Conservation (phyloP, 1,139 yeast species). For the Diutina catenulata region DNA sequence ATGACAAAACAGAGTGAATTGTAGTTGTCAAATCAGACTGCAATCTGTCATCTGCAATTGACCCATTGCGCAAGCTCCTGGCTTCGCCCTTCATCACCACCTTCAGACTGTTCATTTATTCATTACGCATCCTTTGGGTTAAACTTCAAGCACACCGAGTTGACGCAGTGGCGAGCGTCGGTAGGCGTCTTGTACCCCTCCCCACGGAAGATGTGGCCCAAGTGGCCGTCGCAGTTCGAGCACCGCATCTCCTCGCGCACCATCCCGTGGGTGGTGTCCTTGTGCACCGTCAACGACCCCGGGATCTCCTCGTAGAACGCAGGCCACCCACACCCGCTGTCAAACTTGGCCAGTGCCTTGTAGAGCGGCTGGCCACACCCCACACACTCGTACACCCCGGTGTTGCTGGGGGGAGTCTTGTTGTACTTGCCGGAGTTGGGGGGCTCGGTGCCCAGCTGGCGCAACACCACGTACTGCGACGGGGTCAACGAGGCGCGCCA, state of each 20-base stretch:
- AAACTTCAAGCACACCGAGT: constrained; percentile 65
- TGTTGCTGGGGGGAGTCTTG: constrained; percentile 26
- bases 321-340: constrained; percentile 97
- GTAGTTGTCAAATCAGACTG: too few species aligned
- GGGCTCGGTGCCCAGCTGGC: constrained; percentile 76
- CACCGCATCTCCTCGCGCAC: constrained; percentile 82
- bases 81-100: too few species aligned
- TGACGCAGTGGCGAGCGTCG: constrained; percentile 90
- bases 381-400: constrained; percentile 72
- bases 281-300: constrained; percentile 51
- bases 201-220: constrained; percentile 92
- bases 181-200: constrained; percentile 89
- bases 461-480: constrained; percentile 65
- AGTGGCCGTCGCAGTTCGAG: constrained; percentile 80
- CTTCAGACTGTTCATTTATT: too few species aligned
- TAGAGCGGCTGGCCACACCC: constrained; percentile 78
- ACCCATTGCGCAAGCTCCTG: too few species aligned
- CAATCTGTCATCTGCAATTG: too few species aligned
- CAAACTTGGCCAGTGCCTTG: constrained; percentile 68
- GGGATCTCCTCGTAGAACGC: constrained; percentile 87
- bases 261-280: constrained; percentile 64
- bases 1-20: too few species aligned
- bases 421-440: constrained; percentile 69
- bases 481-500: constrained; percentile 78
- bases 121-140: too few species aligned